These are phyloP conservation scores for Kodamaea leandrae DNA, from an alignment of 805 yeast genomes.

Conservation along the genomic window DNA sequence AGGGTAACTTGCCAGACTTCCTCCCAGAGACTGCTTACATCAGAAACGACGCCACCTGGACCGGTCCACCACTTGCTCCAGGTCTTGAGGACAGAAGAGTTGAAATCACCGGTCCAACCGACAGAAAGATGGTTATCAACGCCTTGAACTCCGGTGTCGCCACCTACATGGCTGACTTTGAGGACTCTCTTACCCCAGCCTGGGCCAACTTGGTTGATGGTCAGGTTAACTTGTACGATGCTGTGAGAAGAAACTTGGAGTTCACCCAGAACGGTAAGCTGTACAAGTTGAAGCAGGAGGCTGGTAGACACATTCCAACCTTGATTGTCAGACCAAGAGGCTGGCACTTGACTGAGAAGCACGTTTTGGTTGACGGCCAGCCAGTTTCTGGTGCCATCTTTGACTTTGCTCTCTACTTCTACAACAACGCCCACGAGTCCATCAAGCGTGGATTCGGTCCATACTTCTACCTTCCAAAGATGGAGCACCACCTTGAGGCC, in stretches of 20 bases:
- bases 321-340: slow-evolving; percentile 86
- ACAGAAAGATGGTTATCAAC: slow-evolving; percentile 78
- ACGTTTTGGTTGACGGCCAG: slow-evolving; percentile 67
- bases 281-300: slow-evolving; percentile 43
- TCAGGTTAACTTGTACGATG: slow-evolving; percentile 76
- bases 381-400: slow-evolving; percentile 75
- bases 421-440: slow-evolving; percentile 65
- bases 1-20: slow-evolving; percentile 61
- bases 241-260: slow-evolving; percentile 61
- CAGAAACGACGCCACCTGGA: slow-evolving; percentile 73
- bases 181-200: slow-evolving; percentile 81
- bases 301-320: slow-evolving; percentile 65
- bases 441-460: slow-evolving; percentile 71
- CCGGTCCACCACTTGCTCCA: slow-evolving; percentile 68
- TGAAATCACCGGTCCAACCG: slow-evolving; percentile 85
- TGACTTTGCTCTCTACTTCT: slow-evolving; percentile 78
- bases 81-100: slow-evolving; percentile 73
- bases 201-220: slow-evolving; percentile 80
- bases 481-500: slow-evolving; percentile 85
- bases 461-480: slow-evolving; percentile 78
- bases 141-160: slow-evolving; percentile 77
- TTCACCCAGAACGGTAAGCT: slow-evolving; percentile 42
- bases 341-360: slow-evolving; percentile 80
- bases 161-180: slow-evolving; percentile 85
- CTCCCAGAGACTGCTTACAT: slow-evolving; percentile 66